Percentiles rank a stretch among this genome's conserved stretches.
These are phyloP conservation scores for Fusarium odoratissimum DNA, from an alignment of 2,329 filamentous ascomycete genomes.

Conservation along the genomic window DNA sequence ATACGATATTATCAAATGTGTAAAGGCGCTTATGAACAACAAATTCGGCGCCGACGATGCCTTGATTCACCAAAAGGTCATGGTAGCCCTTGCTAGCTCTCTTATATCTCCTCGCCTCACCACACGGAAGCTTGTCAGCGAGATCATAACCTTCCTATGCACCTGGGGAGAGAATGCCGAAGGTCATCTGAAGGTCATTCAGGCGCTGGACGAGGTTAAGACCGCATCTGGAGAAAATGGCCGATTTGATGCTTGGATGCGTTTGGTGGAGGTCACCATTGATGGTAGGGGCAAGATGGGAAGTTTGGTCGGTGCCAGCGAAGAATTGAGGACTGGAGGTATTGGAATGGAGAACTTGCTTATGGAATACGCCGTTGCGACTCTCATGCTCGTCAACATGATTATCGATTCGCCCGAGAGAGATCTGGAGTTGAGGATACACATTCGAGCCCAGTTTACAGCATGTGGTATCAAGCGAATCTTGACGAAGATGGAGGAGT, in stretches of 20 bases:
- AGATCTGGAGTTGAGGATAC: slow-evolving; percentile 90
- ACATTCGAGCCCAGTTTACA: slow-evolving; percentile 95
- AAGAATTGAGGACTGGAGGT: slow-evolving; percentile 93
- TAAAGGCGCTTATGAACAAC: slow-evolving; percentile 99
- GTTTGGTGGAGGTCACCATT: slow-evolving; percentile 95
- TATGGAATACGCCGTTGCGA: slow-evolving; percentile 98
- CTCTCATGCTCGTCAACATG: slow-evolving; percentile 96
- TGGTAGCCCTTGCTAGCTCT: slow-evolving; percentile 86
- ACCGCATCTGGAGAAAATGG: slow-evolving; percentile 89
- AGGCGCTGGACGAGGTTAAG: slow-evolving; percentile 93
- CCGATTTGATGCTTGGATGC: slow-evolving; percentile 98
- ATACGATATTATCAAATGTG: slow-evolving; percentile 97
- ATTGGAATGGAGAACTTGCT: slow-evolving; percentile 98
- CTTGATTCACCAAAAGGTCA: slow-evolving; percentile 86
- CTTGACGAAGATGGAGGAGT: slow-evolving; percentile 95
- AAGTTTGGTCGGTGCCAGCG: slow-evolving; percentile 94
- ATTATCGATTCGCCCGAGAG: slow-evolving; percentile 90
- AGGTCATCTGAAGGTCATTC: slow-evolving; percentile 92
- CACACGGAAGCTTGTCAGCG: slow-evolving; percentile 93
- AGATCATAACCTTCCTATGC: slow-evolving; percentile 95
- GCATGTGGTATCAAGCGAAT: slow-evolving; percentile 96
- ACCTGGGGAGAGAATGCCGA: slow-evolving; percentile 88
- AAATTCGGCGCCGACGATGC: slow-evolving; percentile 98
- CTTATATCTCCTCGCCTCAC: slow-evolving; percentile 89
- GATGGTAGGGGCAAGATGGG: slow-evolving; percentile 99